A percentile compares a stretch with the other conserved stretches of the same genome.
Conservation (phyloP, 2,329 filamentous ascomycete species). For the Didymellaceae sp. region DNA sequence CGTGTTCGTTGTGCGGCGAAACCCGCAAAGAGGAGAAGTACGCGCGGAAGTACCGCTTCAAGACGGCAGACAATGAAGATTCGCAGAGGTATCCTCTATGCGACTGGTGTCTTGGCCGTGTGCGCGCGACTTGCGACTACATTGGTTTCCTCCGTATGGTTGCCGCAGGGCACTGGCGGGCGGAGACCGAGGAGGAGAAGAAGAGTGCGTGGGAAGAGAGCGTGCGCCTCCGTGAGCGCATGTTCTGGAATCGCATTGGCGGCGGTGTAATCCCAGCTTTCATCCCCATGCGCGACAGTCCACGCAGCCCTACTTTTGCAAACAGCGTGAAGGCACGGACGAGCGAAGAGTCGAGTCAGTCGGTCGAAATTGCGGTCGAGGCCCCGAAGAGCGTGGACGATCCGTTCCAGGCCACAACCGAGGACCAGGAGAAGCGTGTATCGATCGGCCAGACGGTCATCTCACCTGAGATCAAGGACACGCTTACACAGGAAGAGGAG, state of each 20-base stretch:
- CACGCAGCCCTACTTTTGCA: constrained; percentile 42
- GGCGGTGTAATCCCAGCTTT: constrained; percentile 82
- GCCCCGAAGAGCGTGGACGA: constrained; percentile 41
- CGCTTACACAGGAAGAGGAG: constrained; percentile 37
- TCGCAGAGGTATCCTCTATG: constrained; percentile 91
- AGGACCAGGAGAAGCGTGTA: constrained; percentile 41
- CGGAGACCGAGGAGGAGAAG: constrained; percentile 82
- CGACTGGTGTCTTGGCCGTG: constrained; percentile 80
- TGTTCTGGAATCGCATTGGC: constrained; percentile 96
- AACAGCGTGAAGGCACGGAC: constrained; percentile 31
- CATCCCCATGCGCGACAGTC: constrained; percentile 42
- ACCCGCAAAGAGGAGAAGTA: constrained; percentile 73
- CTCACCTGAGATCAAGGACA: constrained; percentile 20
- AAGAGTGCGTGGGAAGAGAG: constrained; percentile 94
- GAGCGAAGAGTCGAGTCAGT: constrained; percentile 37
- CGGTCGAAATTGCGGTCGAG: constrained; percentile 22
- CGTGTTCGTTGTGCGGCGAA: constrained; percentile 91
- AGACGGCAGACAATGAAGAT: constrained; percentile 83
- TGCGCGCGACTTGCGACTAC: constrained; percentile 91
- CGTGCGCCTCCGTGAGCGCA: constrained; percentile 84
- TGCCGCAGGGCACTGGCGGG: constrained; percentile 89
- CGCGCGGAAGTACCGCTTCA: constrained; percentile 83
- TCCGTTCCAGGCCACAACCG: constrained; percentile 38
- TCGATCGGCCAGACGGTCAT: constrained; percentile 49
- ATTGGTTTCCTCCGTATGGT: constrained; percentile 89